Base-by-base conservation (phyloP, 345 rosid genomes). In the Hibiscus tridactylites region DNA sequence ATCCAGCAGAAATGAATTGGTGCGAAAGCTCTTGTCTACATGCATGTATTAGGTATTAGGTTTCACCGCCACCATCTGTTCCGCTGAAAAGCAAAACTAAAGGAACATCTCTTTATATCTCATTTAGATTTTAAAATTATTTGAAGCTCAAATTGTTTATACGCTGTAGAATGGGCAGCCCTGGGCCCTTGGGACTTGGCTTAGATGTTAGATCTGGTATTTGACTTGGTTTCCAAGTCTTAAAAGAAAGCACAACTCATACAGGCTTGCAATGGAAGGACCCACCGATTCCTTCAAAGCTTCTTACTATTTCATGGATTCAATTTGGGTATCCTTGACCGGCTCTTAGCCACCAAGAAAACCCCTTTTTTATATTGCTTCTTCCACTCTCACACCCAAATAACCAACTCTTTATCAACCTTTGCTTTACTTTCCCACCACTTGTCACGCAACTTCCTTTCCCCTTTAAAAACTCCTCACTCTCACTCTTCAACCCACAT, bases 391-490 rank as follows among this genome's bases (percentile, higher is more conserved):
- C 58, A 15, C 28, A 12, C 61, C 24, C 44, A 50, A 28, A 9
- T 67, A 67, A 46, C 56, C 54, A 28, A 67, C 58, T 28, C 9
- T 66, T 28, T 26, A 24, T 57, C 16, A 1, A 26, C 53, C 42
- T 54, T 31, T 26, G 8, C 71, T 16, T 64, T 10, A 2, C 35
- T 28, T 59, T 81, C 84, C 73, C 73, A 76, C 83, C 88, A 81
- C 86, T 78, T 82, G 83, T 79, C 84, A 74, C 85, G 90, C 87
- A 88, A 72, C 86, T 89, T 88, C 72, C 47, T 58, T 5, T 74
- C 12, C 63, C 77, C 82, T 71, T 77, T 80, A 75, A 74, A 71
- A 6, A 56, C 57, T 65, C 69, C 39, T 52, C 79, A 73, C 81
- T 77, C 78, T 35, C 79, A 78, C 75, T 71, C 16, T 68, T 68